phyloP scores from a whole-genome alignment of 225 moss, liverwort and hornwort genomes.

The Straminergon stramineum region DNA sequence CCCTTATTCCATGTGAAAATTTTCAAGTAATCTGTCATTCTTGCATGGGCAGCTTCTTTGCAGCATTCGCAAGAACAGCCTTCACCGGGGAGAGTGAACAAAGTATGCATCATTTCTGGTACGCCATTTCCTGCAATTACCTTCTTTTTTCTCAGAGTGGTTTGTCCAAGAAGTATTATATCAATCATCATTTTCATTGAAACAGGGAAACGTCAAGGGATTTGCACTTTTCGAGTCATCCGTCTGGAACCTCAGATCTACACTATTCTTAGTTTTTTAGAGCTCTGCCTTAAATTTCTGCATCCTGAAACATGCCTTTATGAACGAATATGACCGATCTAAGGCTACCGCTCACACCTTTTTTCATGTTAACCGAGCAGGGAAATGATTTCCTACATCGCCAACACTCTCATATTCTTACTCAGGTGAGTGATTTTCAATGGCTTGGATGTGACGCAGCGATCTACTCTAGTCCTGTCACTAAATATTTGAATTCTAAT shows the following conservation, averaged over 20 bases:
- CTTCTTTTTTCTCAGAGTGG: background rate
- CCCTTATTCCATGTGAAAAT: background rate
- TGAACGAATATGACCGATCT: background rate
- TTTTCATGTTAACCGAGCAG: constrained; percentile 31
- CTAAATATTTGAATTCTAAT: background rate
- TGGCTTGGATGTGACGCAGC: background rate
- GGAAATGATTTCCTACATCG: constrained; percentile 96
- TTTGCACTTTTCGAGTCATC: no score
- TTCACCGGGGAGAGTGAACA: constrained; percentile 94
- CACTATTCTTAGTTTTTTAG: background rate
- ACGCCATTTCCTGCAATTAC: background rate
- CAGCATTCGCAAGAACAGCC: constrained; percentile 91
- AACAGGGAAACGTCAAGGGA: background rate
- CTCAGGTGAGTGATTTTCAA: constrained; percentile 56
- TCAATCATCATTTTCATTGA: background rate
- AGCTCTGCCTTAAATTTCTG: background rate
- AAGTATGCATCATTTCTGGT: constrained; percentile 99
- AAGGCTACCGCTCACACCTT: background rate
- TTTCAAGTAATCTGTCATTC: background rate
- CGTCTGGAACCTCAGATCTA: background rate
- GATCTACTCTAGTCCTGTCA: background rate
- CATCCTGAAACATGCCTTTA: background rate
- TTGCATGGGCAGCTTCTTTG: constrained; percentile 66
- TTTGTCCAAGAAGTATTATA: background rate
- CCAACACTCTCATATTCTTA: constrained; percentile 90